Evolutionary conservation across 2,329 filamentous ascomycete genomes (phyloP).

Genomic region (Blastomyces gilchristii): DNA sequence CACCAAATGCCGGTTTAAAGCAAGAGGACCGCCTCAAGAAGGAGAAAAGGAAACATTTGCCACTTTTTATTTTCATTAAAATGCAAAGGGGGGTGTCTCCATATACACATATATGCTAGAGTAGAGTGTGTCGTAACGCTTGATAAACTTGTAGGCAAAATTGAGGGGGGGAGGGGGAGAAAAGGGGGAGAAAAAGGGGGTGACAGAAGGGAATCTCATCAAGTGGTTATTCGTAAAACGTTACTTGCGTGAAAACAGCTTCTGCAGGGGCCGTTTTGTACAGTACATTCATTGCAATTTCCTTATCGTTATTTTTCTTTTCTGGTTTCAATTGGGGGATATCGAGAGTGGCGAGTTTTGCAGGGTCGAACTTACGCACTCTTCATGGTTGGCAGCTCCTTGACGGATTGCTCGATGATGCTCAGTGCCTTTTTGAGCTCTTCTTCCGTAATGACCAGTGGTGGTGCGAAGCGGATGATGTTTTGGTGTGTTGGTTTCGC

Average conservation of each 20-base stretch:
- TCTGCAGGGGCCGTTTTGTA: background rate
- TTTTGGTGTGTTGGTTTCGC: conserved; percentile 98
- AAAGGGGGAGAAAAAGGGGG: background rate
- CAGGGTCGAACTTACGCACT: conserved; percentile 44
- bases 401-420: conserved; percentile 72
- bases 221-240: background rate
- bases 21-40: background rate
- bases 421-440: conserved; percentile 67
- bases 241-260: background rate
- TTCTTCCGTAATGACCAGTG: conserved; percentile 82
- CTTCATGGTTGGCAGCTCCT: conserved; percentile 60
- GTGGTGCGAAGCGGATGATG: conserved; percentile 95
- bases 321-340: conserved; percentile 36
- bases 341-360: conserved; percentile 52
- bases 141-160: background rate
- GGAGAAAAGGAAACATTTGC: background rate
- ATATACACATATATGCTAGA: background rate
- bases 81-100: background rate
- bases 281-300: background rate
- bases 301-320: background rate
- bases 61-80: background rate
- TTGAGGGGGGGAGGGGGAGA: background rate
- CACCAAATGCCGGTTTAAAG: background rate
- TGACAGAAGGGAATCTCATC: background rate
- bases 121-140: background rate